These are phyloP conservation scores for Spiraea crenata DNA, from an alignment of 331 rosid species.

Conservation along the genomic window DNA sequence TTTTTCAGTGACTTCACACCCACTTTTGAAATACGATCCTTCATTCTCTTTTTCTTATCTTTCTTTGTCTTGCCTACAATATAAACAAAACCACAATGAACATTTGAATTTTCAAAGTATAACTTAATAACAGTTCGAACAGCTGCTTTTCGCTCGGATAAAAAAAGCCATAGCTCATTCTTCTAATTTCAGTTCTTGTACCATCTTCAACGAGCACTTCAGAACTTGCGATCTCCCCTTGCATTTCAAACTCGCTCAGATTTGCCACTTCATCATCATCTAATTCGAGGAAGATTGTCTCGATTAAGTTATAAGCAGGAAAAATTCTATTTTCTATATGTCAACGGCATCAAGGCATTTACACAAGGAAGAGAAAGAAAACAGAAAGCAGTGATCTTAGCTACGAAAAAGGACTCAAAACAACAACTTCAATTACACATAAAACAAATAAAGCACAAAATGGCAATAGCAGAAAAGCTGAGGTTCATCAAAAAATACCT, in stretches of 20 bases:
- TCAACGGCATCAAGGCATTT: background rate
- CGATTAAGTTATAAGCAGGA: background rate
- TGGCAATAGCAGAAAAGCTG: background rate
- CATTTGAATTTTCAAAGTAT: background rate
- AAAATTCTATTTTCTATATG: background rate
- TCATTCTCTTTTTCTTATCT: conserved; percentile 37
- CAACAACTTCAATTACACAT: background rate
- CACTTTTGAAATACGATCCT: conserved; percentile 12
- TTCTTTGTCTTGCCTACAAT: conserved; percentile 38
- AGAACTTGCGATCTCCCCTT: background rate
- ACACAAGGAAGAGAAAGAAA: background rate
- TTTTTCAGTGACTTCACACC: conserved; percentile 16
- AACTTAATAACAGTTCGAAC: background rate
- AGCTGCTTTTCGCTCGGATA: background rate
- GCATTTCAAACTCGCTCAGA: background rate
- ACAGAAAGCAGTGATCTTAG: background rate
- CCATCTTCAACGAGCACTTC: background rate
- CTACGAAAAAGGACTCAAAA: background rate
- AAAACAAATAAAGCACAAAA: background rate
- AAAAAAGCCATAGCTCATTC: background rate
- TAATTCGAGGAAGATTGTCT: background rate
- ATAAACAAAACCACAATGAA: background rate
- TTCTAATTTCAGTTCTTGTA: background rate
- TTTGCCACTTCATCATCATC: background rate
- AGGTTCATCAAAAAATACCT: too few species aligned